These are phyloP conservation scores for Ogataea populi-albae DNA, from an alignment of 805 yeast genomes.

Conservation along the genomic window DNA sequence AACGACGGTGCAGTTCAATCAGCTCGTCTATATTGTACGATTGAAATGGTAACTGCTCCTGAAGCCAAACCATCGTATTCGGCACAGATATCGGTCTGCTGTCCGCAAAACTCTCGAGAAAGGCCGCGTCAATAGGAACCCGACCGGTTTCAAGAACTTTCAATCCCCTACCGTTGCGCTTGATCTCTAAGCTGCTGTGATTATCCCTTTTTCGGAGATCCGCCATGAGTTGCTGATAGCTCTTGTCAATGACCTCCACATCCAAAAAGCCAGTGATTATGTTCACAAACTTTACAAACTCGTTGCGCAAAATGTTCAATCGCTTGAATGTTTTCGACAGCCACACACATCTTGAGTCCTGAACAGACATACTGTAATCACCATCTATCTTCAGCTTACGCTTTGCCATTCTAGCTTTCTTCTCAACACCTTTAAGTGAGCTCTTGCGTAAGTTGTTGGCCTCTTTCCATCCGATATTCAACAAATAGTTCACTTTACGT, in stretches of 20 bases:
- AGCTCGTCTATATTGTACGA: constrained; percentile 51
- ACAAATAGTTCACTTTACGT: constrained; percentile 54
- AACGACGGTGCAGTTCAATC: constrained; percentile 32
- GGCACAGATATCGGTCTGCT: not conserved
- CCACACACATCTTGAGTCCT: constrained; percentile 20
- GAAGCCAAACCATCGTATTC: too few species aligned
- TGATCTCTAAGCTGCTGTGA: constrained; percentile 13
- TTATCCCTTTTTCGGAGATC: constrained; percentile 15
- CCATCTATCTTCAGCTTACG: constrained; percentile 8
- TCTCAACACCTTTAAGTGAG: constrained; percentile 19
- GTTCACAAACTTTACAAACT: constrained; percentile 41
- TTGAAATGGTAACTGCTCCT: constrained; percentile 14
- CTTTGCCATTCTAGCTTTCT: constrained; percentile 13
- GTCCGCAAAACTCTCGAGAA: constrained; percentile 1
- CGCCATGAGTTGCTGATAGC: constrained; percentile 28
- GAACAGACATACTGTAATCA: constrained; percentile 9
- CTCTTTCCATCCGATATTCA: constrained; percentile 48
- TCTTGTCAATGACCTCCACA: constrained; percentile 45
- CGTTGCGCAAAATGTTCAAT: constrained; percentile 38
- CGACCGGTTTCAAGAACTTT: constrained; percentile 15
- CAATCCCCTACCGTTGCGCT: constrained; percentile 15
- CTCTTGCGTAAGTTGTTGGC: constrained; percentile 33
- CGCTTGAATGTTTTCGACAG: constrained; percentile 27
- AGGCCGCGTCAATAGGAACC: constrained; percentile 11
- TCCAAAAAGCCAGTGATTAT: constrained; percentile 40